Evolutionary conservation across 2,329 filamentous ascomycete genomes (phyloP), one percentile per base, ranked within the genome.

Genomic region (Neocatenulostroma microsporum): DNA sequence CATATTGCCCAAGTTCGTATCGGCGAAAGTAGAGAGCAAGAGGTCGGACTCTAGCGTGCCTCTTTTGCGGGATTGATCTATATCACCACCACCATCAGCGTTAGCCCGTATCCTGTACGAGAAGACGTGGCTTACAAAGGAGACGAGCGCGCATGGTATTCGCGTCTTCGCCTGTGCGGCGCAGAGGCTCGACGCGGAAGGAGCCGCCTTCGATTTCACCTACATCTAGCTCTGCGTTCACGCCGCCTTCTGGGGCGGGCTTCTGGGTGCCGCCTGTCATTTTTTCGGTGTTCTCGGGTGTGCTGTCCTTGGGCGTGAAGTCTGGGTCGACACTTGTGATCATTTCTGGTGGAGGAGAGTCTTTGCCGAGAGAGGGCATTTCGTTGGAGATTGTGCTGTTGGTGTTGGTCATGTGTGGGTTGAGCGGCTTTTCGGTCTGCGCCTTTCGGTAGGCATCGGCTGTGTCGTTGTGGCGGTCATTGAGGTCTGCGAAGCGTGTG

Each of bases 1-100:
- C 84, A 98, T 94, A 43, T 67, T 68, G 28, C 72, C 68, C 15
- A 98, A 79, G 63, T 93, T 73, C 37, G 72, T 69, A 49, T 89
- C 78, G 47, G 91, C 91, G 61, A 98, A 98, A 48, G 91, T 98
- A 42, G 86, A 94, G 49, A 96, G 82, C 46, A 98, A 78, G 37
- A 98, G 84, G 62, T 98, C 91, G 46, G 84, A 88, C 62, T 98
- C 91, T 57, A 96, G 80, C 49, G 84, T 96, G 51, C 91, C 91
- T 60, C 91, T 80, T 67, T 98, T 98, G 53, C 91, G 84, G 62
- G 84, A 91, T 68, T 98, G 91, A 69, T 98, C 89, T 95, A 54
- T 37, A 13, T 12, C 14, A 21, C 15, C 15, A 9, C 11, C 25
- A 19, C 15, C 17, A 53, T 55, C 46, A 55, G 49, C 41, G 36